A percentile compares a stretch with the other conserved stretches of the same genome.
Conservation (phyloP, 192 early-diverging fungal species). For the Chytriomyces confervae region DNA sequence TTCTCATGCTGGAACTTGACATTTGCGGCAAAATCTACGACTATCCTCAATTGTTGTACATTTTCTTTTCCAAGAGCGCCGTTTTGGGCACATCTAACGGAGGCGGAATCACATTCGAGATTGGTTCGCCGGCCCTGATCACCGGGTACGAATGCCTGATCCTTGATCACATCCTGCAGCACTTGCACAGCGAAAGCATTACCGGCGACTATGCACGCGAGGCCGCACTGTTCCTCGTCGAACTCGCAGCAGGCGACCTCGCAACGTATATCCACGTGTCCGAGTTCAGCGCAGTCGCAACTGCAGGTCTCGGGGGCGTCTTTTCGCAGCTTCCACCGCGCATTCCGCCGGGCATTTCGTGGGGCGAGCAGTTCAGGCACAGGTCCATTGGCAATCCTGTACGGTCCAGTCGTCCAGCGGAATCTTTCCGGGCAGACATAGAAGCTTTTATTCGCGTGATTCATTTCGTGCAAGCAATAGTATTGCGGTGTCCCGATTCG, state of each 20-base stretch:
- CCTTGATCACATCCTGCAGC: constrained; percentile 86
- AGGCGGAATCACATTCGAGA: constrained; percentile 12
- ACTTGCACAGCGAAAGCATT: constrained; percentile 88
- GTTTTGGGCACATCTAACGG: constrained; percentile 6
- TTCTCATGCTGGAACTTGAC: constrained; percentile 71
- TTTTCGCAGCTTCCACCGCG: constrained; percentile 85
- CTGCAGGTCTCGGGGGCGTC: constrained; percentile 84
- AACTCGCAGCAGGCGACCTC: constrained; percentile 74
- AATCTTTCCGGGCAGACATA: constrained; percentile 71
- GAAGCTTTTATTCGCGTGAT: constrained; percentile 71
- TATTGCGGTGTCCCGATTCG: constrained; percentile 72
- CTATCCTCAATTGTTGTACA: constrained; percentile 70
- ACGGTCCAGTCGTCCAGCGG: constrained; percentile 41
- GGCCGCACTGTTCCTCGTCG: constrained; percentile 83
- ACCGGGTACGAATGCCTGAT: constrained; percentile 78
- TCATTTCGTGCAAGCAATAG: constrained; percentile 75
- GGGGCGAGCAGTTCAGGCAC: constrained; percentile 32
- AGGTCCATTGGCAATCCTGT: constrained; percentile 37
- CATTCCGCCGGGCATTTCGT: constrained; percentile 40
- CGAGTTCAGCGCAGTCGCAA: constrained; percentile 82
- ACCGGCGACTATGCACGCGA: constrained; percentile 81
- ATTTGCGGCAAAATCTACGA: constrained; percentile 83
- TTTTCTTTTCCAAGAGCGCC: constrained; percentile 72
- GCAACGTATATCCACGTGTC: constrained; percentile 80
- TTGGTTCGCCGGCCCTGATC: constrained; percentile 11